Conservation (phyloP, 1,139 yeast genomes). For the Candida sanyaensis region DNA sequence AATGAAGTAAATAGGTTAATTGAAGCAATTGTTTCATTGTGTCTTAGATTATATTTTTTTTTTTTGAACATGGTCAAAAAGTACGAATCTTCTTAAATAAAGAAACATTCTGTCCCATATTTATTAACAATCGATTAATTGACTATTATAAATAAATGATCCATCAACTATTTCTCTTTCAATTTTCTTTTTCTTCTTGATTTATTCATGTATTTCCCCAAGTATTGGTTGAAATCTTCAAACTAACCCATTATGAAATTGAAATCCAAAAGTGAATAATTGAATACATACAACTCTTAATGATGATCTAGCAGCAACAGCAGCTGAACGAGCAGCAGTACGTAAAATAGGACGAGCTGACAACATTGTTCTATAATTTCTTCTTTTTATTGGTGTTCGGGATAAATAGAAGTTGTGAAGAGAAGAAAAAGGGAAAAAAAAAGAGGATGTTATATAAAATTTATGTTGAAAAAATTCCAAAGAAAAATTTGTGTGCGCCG, state of each 20-base stretch:
- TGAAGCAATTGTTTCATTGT: no score
- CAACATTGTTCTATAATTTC: conserved; percentile 50
- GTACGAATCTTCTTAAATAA: no score
- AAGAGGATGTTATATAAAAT: conserved; percentile 7
- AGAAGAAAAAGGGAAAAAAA: conserved; percentile 16
- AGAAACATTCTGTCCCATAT: no score
- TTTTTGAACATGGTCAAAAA: no score
- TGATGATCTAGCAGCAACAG: conserved; percentile 58
- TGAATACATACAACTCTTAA: conserved; percentile 64
- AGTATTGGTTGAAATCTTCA: neutral
- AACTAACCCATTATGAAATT: neutral
- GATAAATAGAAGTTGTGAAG: conserved; percentile 11
- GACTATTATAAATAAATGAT: neutral
- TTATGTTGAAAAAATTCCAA: conserved; percentile 5
- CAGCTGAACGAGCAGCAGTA: conserved; percentile 77
- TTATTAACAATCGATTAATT: neutral
- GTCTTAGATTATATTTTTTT: no score
- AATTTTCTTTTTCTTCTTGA: neutral
- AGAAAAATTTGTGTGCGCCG: conserved; percentile 5
- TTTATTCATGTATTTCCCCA: neutral
- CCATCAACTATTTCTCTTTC: neutral
- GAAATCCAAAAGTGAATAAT: neutral
- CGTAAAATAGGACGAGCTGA: conserved; percentile 82
- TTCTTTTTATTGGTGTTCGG: conserved; percentile 4
- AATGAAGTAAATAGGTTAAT: neutral